Percentiles rank a stretch among this genome's conserved stretches.
Conservation (phyloP, 2,329 filamentous ascomycete genomes). For the Pseudopithomyces maydicus region DNA sequence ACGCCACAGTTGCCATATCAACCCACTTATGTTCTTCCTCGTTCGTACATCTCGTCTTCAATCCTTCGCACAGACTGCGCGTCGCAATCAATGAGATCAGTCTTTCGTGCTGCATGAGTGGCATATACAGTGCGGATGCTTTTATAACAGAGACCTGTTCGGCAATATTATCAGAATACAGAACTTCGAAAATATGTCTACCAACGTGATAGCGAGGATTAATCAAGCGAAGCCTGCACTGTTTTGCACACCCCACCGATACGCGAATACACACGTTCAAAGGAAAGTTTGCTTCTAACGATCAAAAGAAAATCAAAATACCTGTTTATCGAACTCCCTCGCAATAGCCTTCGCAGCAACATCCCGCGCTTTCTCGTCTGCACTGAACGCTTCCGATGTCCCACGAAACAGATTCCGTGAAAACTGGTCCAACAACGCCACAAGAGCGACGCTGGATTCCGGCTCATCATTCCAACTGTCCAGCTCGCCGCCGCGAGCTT, state of each 20-base stretch:
- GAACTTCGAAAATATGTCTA: too few relatives aligned
- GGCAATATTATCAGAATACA: too few relatives aligned
- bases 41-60: slow-evolving; percentile 14
- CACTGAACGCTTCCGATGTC: slow-evolving; percentile 14
- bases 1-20: slow-evolving; percentile 11
- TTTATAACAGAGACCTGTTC: slow-evolving; percentile 17
- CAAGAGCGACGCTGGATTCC: slow-evolving; percentile 15
- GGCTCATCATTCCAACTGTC: slow-evolving; percentile 13
- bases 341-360: slow-evolving; percentile 15
- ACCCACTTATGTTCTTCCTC: slow-evolving; percentile 19
- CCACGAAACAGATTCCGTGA: slow-evolving; percentile 20
- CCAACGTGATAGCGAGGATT: too few relatives aligned
- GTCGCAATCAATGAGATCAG: slow-evolving; percentile 15
- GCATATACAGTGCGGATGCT: slow-evolving; percentile 18
- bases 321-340: slow-evolving; percentile 18
- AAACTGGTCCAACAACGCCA: slow-evolving; percentile 17
- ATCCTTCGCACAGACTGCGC: slow-evolving; percentile 14
- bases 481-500: slow-evolving; percentile 15
- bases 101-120: slow-evolving; percentile 19
- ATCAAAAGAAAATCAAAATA: too few relatives aligned
- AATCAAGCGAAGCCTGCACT: too few relatives aligned
- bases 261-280: too few relatives aligned
- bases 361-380: slow-evolving; percentile 14
- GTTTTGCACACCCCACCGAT: too few relatives aligned
- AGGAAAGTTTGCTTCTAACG: too few relatives aligned